A percentile compares a stretch with the other conserved stretches of the same genome.
Evolutionary conservation across 2,329 filamentous ascomycete species (phyloP).

Genomic region (Xylaria sp.): DNA sequence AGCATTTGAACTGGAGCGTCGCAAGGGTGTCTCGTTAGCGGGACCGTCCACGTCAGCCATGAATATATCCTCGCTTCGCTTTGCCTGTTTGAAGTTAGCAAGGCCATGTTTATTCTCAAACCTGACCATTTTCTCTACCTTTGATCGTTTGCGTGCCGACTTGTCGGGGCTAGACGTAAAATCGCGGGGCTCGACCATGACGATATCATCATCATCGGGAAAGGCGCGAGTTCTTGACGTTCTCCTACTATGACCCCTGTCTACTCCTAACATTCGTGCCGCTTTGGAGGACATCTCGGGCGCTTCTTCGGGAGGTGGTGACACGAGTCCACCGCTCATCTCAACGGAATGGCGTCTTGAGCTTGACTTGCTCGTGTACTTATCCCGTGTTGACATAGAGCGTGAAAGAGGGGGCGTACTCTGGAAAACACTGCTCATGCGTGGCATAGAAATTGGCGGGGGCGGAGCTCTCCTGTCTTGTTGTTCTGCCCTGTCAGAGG

Average conservation of each 20-base stretch:
- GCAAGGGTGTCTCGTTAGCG: conserved; percentile 58
- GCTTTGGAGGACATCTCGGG: conserved; percentile 75
- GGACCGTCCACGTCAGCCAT: conserved; percentile 59
- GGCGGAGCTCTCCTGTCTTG: conserved; percentile 51
- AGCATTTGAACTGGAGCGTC: conserved; percentile 65
- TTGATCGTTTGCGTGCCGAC: conserved; percentile 50
- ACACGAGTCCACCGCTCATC: conserved; percentile 66
- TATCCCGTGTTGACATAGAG: conserved; percentile 71
- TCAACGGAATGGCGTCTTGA: conserved; percentile 75
- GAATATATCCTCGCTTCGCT: conserved; percentile 58
- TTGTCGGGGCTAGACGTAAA: conserved; percentile 53
- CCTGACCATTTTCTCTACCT: conserved; percentile 50
- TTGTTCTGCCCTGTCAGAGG: conserved; percentile 65
- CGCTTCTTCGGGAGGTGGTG: conserved; percentile 74
- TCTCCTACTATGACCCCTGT: conserved; percentile 51
- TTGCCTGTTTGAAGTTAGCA: conserved; percentile 34
- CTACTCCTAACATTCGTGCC: conserved; percentile 73
- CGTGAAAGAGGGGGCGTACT: conserved; percentile 70
- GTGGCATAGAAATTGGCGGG: conserved; percentile 60
- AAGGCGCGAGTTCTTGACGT: conserved; percentile 50
- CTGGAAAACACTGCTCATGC: conserved; percentile 70
- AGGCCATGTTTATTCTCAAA: background rate
- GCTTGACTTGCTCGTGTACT: conserved; percentile 61
- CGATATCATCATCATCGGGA: conserved; percentile 56
- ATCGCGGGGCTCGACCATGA: conserved; percentile 54